Conservation (phyloP, 768 basidiomycete species). For the Boletellus sp. region DNA sequence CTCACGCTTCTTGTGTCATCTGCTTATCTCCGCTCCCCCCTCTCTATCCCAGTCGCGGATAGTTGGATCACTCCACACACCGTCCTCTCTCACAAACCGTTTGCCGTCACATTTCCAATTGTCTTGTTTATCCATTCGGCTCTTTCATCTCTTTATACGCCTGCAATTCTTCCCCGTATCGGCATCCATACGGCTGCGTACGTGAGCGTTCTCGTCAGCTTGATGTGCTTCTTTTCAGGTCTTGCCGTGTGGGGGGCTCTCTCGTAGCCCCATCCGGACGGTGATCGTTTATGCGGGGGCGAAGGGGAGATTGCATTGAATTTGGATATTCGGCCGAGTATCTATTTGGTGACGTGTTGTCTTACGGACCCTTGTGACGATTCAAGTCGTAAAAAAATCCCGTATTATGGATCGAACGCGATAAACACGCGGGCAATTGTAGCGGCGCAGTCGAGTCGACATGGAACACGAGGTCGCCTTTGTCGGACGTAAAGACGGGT, state of each 20-base stretch:
- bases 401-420: not conserved
- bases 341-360: conserved; percentile 7
- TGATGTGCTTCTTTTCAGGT: conserved; percentile 70
- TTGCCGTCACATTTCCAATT: conserved; percentile 41
- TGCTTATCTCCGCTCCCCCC: conserved; percentile 55
- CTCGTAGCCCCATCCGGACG: conserved; percentile 28
- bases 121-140: conserved; percentile 48
- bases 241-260: conserved; percentile 71
- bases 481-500: too few relatives aligned
- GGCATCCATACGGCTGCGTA: conserved; percentile 79
- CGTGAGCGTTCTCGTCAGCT: conserved; percentile 57
- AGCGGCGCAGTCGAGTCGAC: not conserved
- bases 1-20: conserved; percentile 50
- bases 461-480: not conserved
- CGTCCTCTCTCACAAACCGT: conserved; percentile 30
- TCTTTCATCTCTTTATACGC: conserved; percentile 63
- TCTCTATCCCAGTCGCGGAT: conserved; percentile 32
- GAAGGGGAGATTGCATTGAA: not conserved
- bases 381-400: not conserved
- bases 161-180: conserved; percentile 62
- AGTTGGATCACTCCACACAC: conserved; percentile 13
- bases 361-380: not conserved
- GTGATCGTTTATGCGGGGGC: not conserved
- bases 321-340: conserved; percentile 1
- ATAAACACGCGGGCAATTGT: not conserved